These are phyloP conservation scores for Blumeria hordei DNA, from an alignment of 2,329 filamentous ascomycete genomes.

Conservation along the genomic window DNA sequence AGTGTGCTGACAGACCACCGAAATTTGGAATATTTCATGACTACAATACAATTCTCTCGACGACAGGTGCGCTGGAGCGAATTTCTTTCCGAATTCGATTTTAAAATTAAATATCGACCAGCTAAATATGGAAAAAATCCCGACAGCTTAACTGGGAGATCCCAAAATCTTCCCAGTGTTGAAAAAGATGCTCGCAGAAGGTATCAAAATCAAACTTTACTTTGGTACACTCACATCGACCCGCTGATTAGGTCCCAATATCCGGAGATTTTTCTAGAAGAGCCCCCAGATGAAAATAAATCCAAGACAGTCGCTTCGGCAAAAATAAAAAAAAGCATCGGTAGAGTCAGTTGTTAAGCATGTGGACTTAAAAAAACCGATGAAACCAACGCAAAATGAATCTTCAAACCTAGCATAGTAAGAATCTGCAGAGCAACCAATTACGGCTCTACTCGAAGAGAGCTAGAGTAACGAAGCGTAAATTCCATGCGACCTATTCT, in stretches of 20 bases:
- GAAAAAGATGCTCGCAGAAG: neutral
- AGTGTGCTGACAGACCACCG: neutral
- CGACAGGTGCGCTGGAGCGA: neutral
- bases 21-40: neutral
- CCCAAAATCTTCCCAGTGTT: neutral
- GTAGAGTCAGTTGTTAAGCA: neutral
- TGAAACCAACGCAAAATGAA: neutral
- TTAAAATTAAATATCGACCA: neutral
- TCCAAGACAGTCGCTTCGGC: neutral
- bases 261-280: neutral
- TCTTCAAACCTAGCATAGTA: neutral
- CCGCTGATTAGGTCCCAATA: neutral
- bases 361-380: neutral
- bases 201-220: neutral
- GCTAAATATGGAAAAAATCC: neutral
- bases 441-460: neutral
- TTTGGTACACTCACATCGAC: neutral
- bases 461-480: neutral
- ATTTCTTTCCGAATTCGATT: neutral
- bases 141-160: neutral
- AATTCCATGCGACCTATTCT: neutral
- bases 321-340: neutral
- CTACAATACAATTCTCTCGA: neutral
- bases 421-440: no score
- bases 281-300: neutral